A percentile compares a stretch with the other conserved stretches of the same genome.
Evolutionary conservation across 2,329 filamentous ascomycete genomes (phyloP).

Genomic region (Hypoxylon sp.): DNA sequence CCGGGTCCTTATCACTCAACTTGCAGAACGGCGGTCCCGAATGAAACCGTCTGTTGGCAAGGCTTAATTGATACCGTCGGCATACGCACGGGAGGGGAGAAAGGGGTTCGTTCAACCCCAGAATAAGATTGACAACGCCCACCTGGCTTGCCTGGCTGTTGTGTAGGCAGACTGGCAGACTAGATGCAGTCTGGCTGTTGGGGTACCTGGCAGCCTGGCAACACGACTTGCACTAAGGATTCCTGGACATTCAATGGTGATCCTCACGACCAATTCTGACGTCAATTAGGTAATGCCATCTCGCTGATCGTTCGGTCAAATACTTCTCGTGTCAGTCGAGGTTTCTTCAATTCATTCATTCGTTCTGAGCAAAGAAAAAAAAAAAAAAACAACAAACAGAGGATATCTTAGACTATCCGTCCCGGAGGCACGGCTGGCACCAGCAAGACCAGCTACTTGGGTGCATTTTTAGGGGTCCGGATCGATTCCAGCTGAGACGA

Average conservation of each 20-base stretch:
- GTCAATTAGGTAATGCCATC: not conserved
- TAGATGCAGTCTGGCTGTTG: no score
- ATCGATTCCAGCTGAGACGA: not conserved
- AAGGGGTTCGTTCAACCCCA: not conserved
- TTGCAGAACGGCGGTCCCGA: not conserved
- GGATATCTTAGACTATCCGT: no score
- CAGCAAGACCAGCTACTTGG: not conserved
- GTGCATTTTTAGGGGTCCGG: not conserved
- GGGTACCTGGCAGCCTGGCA: no score
- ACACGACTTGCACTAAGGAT: slow-evolving; percentile 4
- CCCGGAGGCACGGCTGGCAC: no score
- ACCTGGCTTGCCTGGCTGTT: no score
- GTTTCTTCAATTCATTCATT: not conserved
- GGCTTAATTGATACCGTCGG: not conserved
- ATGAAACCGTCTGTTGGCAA: slow-evolving; percentile 1
- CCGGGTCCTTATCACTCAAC: slow-evolving; percentile 1
- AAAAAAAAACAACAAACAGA: not conserved
- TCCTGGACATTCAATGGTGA: not conserved
- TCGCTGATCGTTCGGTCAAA: not conserved
- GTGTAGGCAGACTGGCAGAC: no score
- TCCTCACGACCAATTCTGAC: not conserved
- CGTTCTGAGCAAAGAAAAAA: not conserved
- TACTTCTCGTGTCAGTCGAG: not conserved
- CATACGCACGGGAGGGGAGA: not conserved
- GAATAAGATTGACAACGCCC: not conserved